Evolutionary conservation across 2,329 filamentous ascomycete species (phyloP).

Genomic region (Penicillium griseofulvum): DNA sequence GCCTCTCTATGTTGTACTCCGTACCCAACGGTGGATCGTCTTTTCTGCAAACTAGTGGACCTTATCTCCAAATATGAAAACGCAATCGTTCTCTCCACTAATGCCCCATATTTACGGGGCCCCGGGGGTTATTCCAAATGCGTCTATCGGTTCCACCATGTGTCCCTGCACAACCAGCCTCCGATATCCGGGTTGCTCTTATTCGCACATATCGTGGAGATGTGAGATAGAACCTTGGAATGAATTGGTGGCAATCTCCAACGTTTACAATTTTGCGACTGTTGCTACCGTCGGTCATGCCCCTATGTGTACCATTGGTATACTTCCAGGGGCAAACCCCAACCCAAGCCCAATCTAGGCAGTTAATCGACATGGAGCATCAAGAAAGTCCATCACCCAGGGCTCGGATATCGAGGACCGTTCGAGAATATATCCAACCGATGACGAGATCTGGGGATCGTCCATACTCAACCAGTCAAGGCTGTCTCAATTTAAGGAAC

Average conservation of each 20-base stretch:
- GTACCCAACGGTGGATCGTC: too few relatives aligned
- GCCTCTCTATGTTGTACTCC: too few relatives aligned
- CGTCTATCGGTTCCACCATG: neutral
- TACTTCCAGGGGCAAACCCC: neutral
- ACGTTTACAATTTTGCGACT: neutral
- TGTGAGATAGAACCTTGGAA: neutral
- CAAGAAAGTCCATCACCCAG: neutral
- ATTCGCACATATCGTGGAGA: neutral
- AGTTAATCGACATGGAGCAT: constrained; percentile 6
- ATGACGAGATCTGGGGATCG: neutral
- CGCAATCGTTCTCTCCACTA: neutral
- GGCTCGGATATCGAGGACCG: neutral
- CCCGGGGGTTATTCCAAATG: neutral
- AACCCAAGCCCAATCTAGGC: neutral
- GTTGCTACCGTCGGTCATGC: neutral
- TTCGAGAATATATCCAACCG: neutral
- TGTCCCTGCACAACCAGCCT: neutral
- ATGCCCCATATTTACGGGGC: neutral
- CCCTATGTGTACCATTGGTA: neutral
- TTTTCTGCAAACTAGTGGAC: neutral
- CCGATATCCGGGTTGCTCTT: neutral
- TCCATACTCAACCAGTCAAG: neutral
- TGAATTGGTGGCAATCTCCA: neutral
- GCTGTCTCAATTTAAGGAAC: neutral
- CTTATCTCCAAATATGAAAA: neutral